Conservation (phyloP, 202 grass and related monocot species). For the Alloteropsis angusta region DNA sequence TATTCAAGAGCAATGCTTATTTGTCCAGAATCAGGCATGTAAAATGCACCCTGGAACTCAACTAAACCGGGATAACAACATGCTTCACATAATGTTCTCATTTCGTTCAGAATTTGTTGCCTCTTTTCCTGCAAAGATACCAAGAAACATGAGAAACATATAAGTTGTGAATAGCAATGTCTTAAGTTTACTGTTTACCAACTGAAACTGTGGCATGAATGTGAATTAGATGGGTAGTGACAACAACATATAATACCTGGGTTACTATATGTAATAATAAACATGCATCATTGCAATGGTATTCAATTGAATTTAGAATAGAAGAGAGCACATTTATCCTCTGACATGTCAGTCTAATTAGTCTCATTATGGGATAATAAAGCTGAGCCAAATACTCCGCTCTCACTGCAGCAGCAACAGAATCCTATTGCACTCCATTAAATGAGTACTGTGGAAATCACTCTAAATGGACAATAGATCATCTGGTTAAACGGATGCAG, state of each 20-base stretch:
- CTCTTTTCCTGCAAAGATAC: slow-evolving; percentile 73
- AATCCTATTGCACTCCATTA: background rate
- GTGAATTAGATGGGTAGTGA: background rate
- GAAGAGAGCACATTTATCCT: background rate
- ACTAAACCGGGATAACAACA: slow-evolving; percentile 71
- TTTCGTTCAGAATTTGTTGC: slow-evolving; percentile 93
- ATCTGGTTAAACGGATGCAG: background rate
- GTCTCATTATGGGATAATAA: background rate
- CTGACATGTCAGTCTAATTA: background rate
- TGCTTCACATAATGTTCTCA: slow-evolving; percentile 85
- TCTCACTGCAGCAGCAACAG: background rate
- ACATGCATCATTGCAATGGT: background rate
- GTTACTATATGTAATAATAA: slow-evolving; percentile 10
- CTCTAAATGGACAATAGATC: background rate
- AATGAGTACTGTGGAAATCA: background rate
- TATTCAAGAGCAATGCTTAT: slow-evolving; percentile 97
- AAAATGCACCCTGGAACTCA: slow-evolving; percentile 98
- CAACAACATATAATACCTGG: background rate
- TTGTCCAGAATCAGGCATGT: slow-evolving; percentile 81
- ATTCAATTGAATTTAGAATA: slow-evolving; percentile 1
- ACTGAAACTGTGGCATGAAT: background rate
- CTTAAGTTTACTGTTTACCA: slow-evolving; percentile 10
- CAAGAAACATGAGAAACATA: background rate
- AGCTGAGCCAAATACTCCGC: background rate
- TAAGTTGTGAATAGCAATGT: background rate